Conservation (phyloP, 371 early-diverging fungal species). For the Saksenaea vasiformis region DNA sequence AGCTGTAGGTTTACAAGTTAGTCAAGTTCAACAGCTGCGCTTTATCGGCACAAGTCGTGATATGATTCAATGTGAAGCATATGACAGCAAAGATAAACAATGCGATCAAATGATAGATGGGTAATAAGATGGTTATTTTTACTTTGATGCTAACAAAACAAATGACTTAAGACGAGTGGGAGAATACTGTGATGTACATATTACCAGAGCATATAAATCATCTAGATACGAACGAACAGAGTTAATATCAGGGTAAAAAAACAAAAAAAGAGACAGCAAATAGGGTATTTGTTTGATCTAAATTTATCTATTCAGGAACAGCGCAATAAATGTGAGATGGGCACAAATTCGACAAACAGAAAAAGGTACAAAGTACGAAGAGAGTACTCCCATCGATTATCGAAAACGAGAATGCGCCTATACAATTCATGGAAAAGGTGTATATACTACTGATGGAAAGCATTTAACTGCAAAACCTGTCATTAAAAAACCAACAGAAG, state of each 20-base stretch:
- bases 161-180: slow-evolving; percentile 40
- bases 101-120: slow-evolving; percentile 42
- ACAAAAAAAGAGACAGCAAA: neutral
- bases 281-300: neutral
- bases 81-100: slow-evolving; percentile 15
- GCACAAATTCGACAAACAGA: slow-evolving; percentile 11
- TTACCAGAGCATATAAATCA: slow-evolving; percentile 24
- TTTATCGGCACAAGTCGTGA: slow-evolving; percentile 42
- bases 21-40: slow-evolving; percentile 30
- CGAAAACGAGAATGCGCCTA: slow-evolving; percentile 25
- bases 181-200: slow-evolving; percentile 42
- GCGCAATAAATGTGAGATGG: slow-evolving; percentile 42
- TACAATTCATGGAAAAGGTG: slow-evolving; percentile 25
- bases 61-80: slow-evolving; percentile 29
- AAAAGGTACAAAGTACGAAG: slow-evolving; percentile 11
- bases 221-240: slow-evolving; percentile 50
- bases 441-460: slow-evolving; percentile 28
- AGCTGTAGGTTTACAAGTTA: slow-evolving; percentile 29
- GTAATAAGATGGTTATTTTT: slow-evolving; percentile 10
- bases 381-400: neutral
- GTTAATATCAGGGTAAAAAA: slow-evolving; percentile 42
- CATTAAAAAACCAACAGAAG: slow-evolving; percentile 11
- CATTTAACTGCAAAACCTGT: slow-evolving; percentile 2
- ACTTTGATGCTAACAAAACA: neutral
- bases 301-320: slow-evolving; percentile 18